Base-by-base conservation (phyloP, 495 filamentous ascomycete species). In the Neurospora tetraspora region DNA sequence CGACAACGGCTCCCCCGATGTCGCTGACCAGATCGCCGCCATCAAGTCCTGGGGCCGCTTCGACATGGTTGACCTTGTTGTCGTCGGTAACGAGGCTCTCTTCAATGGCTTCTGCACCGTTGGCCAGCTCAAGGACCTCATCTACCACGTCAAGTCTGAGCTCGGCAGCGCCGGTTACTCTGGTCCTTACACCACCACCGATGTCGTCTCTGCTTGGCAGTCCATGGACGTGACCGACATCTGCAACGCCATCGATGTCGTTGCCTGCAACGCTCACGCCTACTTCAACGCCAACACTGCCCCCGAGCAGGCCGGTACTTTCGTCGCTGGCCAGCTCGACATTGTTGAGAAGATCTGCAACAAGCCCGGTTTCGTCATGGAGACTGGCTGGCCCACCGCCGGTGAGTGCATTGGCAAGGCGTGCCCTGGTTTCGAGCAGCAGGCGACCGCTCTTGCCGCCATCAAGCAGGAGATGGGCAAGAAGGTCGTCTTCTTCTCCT, bases 51-150 rank as follows among this genome's bases (percentile, higher is more conserved):
- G 94, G 94, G 88, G 83, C 39, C 77, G 91, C 79, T 97, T 91
- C 92, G 83, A 87, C 39, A 78, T 92, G 68, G 90, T 97, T 74
- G 87, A 91, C 76, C 85, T 97, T 76, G 85, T 96, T 76, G 90
- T 94, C 42, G 87, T 97, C 77, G 95, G 92, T 83, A 97, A 98
- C 87, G 95, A 98, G 87, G 89, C 92, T 71, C 78, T 97, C 77
- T 91, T 91, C 85, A 88, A 90, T 83, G 85, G 86, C 53, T 91
- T 85, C 87, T 85, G 83, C 82, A 80, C 83, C 70, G 89, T 90
- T 37, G 71, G 74, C 70, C 81, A 89, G 73, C 90, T 98, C 69
- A 89, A 87, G 70, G 69, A 76, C 72, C 93, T 96, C 84, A 92
- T 98, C 84, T 53, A 77, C 76, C 76, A 80, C 69, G 83, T 81